Evolutionary conservation across 495 filamentous ascomycete genomes (phyloP), one percentile per base, ranked within the genome.

Genomic region (Talaromyces ruber): DNA sequence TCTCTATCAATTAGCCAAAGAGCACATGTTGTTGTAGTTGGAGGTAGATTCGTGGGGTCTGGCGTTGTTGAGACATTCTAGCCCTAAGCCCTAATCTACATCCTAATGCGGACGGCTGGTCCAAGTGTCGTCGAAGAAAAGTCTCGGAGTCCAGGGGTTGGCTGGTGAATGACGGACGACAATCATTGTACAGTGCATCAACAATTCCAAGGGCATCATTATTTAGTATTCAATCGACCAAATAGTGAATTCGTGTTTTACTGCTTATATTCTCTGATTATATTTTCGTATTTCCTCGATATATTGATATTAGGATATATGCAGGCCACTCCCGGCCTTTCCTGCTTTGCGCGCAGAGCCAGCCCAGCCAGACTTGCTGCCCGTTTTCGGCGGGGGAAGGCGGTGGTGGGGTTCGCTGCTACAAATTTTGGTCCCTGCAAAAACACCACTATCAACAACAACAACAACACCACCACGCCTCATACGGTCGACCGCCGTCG

Each of bases 321-420:
- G 59, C 39, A 47, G 59, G 59, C 37, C 18, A 8, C 57, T 45
- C 24, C 59, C 25, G 45, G 56, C 30, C 58, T 60, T 32, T 25
- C 14, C 45, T 51, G 59, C 59, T 43, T 59, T 26, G 59, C 59
- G 25, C 37, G 59, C 26, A 60, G 59, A 60, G 43, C 59, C 37
- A 18, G 54, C 26, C 29, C 29, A 32, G 54, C 50, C 14, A 28
- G 22, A 25, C 22, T 45, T 59, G 34, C 43, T 60, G 59, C 45
- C 45, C 45, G 43, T 37, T 30, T 30, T 47, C 59, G 59, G 59
- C 28, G 59, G 59, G 59, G 59, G 39, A 43, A 47, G 39, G 43
- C 59, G 21, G 39, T 60, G 45, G 59, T 60, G 59, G 59, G 59
- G 59, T 60, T 39, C 12, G 9, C 26, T 14, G 7, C 12, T 22